These are phyloP conservation scores for Sarcodon aspratus DNA, from an alignment of 768 basidiomycete species.

Conservation along the genomic window DNA sequence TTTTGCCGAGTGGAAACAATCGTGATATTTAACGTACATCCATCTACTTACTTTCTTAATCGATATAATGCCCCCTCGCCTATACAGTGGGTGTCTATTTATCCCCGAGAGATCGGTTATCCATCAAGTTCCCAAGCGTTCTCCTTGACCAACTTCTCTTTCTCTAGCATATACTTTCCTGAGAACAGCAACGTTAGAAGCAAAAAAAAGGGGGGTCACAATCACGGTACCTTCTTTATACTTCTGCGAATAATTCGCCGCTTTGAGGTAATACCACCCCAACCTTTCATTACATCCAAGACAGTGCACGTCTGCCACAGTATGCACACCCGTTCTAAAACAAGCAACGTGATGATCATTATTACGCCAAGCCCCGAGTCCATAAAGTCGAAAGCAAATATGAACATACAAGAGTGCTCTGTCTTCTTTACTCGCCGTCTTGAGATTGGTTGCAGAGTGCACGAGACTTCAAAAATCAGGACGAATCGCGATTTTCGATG, in stretches of 20 bases:
- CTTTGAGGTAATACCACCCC: constrained; percentile 80
- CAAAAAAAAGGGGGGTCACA: neutral
- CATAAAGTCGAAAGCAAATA: neutral
- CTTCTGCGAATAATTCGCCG: constrained; percentile 65
- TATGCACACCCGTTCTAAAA: constrained; percentile 65
- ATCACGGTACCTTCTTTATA: constrained; percentile 68
- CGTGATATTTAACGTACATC: too few species aligned
- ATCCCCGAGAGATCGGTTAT: constrained; percentile 6
- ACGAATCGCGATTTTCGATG: neutral
- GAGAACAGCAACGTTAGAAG: neutral
- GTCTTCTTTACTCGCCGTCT: constrained; percentile 63
- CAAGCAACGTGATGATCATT: neutral
- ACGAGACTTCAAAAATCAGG: constrained; percentile 39
- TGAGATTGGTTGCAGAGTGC: constrained; percentile 69
- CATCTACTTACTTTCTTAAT: too few species aligned
- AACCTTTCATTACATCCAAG: constrained; percentile 67
- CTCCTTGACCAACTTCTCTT: constrained; percentile 72
- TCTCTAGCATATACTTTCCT: constrained; percentile 78
- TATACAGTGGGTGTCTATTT: neutral
- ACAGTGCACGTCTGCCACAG: constrained; percentile 74
- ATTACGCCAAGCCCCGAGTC: neutral
- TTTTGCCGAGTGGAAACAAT: too few species aligned
- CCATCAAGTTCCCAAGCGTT: constrained; percentile 66
- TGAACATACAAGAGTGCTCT: constrained; percentile 50
- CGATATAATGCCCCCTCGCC: too few species aligned